Conservation (phyloP, 139 green algal genomes). For the Volvox reticuliferus region DNA sequence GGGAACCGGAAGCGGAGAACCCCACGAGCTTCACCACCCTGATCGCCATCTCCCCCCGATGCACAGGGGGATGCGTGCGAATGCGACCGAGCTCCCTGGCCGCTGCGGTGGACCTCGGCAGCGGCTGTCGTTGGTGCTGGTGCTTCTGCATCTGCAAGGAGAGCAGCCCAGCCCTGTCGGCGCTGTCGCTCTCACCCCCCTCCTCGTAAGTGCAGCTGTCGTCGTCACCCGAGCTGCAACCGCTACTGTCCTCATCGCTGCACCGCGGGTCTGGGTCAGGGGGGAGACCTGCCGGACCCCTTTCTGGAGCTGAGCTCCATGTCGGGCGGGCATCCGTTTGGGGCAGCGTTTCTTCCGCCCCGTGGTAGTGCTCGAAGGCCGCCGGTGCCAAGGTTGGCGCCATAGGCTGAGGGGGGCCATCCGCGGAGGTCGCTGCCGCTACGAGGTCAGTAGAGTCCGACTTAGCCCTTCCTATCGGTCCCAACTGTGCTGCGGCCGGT, state of each 20-base stretch:
- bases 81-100: not conserved
- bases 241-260: not conserved
- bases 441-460: too few species aligned
- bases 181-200: not conserved
- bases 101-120: not conserved
- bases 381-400: too few species aligned
- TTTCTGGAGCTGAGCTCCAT: too few species aligned
- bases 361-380: too few species aligned
- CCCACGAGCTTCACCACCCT: conserved; percentile 22
- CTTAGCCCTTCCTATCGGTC: too few species aligned
- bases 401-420: too few species aligned
- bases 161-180: not conserved
- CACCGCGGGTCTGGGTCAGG: not conserved
- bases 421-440: too few species aligned
- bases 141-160: not conserved
- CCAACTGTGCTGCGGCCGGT: too few species aligned
- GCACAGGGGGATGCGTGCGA: not conserved
- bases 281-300: too few species aligned
- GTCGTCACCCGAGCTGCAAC: not conserved
- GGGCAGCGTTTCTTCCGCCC: too few species aligned
- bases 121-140: not conserved
- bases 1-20: not conserved
- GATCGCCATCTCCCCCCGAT: conserved; percentile 23
- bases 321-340: too few species aligned
- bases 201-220: not conserved